A percentile compares a stretch with the other conserved stretches of the same genome.
These are phyloP conservation scores for Aechmea fasciata DNA, from an alignment of 176 grass and related monocot genomes.

Conservation along the genomic window DNA sequence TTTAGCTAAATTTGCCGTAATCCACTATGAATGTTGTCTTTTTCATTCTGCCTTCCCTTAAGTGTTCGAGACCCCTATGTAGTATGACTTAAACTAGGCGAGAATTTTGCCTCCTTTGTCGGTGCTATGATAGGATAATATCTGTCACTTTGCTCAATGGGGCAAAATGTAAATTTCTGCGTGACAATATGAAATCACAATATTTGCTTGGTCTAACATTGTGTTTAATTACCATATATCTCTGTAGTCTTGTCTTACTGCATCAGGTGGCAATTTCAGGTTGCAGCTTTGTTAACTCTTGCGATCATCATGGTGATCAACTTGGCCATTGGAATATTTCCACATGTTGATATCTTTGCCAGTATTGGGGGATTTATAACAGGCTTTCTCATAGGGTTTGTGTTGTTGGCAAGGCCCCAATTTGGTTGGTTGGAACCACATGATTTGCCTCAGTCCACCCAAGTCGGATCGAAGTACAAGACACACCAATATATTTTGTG, in stretches of 20 bases:
- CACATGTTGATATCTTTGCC: slow-evolving; percentile 65
- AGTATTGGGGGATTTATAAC: slow-evolving; percentile 63
- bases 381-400: slow-evolving; percentile 80
- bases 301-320: slow-evolving; percentile 66
- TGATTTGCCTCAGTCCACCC: slow-evolving; percentile 64
- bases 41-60: background rate
- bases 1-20: no score
- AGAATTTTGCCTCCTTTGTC: background rate
- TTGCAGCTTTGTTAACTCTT: slow-evolving; percentile 65
- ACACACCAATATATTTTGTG: slow-evolving; percentile 79
- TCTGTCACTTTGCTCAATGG: slow-evolving; percentile 6
- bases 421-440: slow-evolving; percentile 82
- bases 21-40: no score
- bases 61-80: background rate
- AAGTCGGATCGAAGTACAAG: slow-evolving; percentile 76
- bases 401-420: slow-evolving; percentile 68
- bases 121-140: no score
- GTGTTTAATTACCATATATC: no score
- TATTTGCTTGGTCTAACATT: no score
- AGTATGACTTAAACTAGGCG: background rate
- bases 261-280: slow-evolving; percentile 32
- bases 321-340: slow-evolving; percentile 67
- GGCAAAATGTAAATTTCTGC: no score
- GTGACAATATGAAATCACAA: no score
- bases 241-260: slow-evolving; percentile 15